Percentiles rank a stretch among this genome's conserved stretches.
phyloP scores from a whole-genome alignment of 2,329 filamentous ascomycete species.

The Fusarium incarnatum region DNA sequence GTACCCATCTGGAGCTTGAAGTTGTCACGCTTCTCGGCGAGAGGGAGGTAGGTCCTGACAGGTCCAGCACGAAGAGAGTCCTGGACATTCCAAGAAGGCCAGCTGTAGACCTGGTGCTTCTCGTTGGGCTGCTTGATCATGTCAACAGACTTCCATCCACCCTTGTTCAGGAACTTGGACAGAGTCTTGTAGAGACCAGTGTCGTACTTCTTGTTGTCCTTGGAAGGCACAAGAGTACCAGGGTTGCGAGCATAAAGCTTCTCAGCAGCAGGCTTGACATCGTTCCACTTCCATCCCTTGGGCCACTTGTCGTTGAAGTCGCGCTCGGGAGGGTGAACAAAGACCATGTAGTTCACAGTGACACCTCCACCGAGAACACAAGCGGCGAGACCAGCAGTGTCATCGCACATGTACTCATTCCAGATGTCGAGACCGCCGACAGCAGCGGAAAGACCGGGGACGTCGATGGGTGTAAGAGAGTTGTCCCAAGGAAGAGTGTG shows the following conservation, averaged over 20 bases:
- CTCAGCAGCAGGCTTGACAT: constrained; percentile 69
- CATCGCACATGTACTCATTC: constrained; percentile 52
- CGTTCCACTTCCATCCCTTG: constrained; percentile 68
- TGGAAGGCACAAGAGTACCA: constrained; percentile 69
- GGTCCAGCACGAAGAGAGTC: constrained; percentile 75
- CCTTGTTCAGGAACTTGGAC: constrained; percentile 66
- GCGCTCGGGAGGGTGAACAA: constrained; percentile 71
- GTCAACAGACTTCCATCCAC: constrained; percentile 72
- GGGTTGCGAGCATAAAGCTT: constrained; percentile 68
- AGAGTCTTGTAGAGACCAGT: constrained; percentile 73
- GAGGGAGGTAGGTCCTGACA: constrained; percentile 76
- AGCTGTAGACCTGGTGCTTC: constrained; percentile 74
- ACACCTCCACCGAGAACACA: constrained; percentile 76
- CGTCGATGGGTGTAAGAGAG: constrained; percentile 75
- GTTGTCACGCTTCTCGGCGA: constrained; percentile 68
- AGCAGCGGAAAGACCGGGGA: constrained; percentile 67
- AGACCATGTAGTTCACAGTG: constrained; percentile 74
- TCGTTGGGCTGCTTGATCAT: constrained; percentile 68
- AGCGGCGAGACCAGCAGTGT: constrained; percentile 56
- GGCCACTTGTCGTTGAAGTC: constrained; percentile 78
- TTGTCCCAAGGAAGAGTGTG: constrained; percentile 71
- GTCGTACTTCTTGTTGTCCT: constrained; percentile 74
- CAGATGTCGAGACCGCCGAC: constrained; percentile 76
- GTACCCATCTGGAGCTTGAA: constrained; percentile 75
- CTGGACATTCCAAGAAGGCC: constrained; percentile 75